Evolutionary conservation across 2,329 filamentous ascomycete genomes (phyloP), one percentile per base, ranked within the genome.

Genomic region (Diaporthe batatas): DNA sequence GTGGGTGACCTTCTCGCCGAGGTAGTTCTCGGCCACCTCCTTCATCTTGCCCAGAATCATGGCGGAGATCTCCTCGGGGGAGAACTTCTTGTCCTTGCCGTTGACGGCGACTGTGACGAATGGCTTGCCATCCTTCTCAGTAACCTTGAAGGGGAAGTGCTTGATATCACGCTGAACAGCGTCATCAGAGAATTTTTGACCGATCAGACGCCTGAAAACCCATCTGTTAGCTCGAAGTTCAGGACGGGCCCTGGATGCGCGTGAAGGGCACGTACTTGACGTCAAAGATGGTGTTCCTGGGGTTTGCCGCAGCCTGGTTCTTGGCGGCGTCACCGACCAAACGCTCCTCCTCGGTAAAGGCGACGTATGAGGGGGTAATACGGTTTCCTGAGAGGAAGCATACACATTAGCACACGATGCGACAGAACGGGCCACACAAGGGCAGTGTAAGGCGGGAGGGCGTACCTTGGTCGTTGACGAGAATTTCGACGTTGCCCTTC

Each of bases 111-210:
- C 93, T 82, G 93, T 89, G 81, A 99, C 91, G 77, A 91, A 86
- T 76, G 96, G 96, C 88, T 98, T 98, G 83, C 92, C 95, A 84
- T 93, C 91, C 89, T 96, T 95, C 89, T 93, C 90, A 81, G 94
- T 82, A 75, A 99, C 93, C 87, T 94, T 94, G 93, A 96, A 99
- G 81, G 96, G 96, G 90, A 98, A 98, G 89, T 98, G 94, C 93
- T 99, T 98, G 82, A 96, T 90, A 82, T 99, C 96, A 82, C 88
- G 89, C 87, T 98, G 95, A 77, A 98, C 92, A 76, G 97, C 94
- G 87, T 92, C 93, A 83, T 96, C 94, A 67, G 86, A 85, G 84
- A 88, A 95, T 86, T 95, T 96, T 84, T 93, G 93, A 80, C 94
- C 94, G 81, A 96, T 95, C 80, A 96, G 85, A 82, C 94, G 94